Conservation (phyloP, 2,329 filamentous ascomycete genomes). For the Myrmaecium sp. region DNA sequence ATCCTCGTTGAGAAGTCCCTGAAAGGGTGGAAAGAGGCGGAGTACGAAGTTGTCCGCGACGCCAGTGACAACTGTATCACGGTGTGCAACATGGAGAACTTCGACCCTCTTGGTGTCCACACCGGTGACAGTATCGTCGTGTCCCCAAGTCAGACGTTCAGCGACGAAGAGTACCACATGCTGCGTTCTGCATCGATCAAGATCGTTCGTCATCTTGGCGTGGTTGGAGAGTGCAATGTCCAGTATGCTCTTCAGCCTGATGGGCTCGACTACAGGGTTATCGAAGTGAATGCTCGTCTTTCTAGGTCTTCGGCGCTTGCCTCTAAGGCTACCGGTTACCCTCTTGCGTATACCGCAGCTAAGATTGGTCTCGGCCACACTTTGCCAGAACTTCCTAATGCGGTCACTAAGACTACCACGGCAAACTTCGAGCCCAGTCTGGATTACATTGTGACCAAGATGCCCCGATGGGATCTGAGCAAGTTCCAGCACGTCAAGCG, state of each 20-base stretch:
- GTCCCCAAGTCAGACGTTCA: slow-evolving; percentile 88
- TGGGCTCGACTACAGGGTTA: slow-evolving; percentile 93
- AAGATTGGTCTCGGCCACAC: slow-evolving; percentile 96
- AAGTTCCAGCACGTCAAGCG: slow-evolving; percentile 99
- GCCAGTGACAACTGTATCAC: slow-evolving; percentile 98
- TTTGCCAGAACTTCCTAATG: slow-evolving; percentile 88
- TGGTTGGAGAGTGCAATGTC: slow-evolving; percentile 97
- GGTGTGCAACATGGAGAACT: slow-evolving; percentile 98
- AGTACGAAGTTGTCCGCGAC: slow-evolving; percentile 96
- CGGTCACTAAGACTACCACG: slow-evolving; percentile 95
- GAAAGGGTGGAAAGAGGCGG: slow-evolving; percentile 98
- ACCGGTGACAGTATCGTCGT: slow-evolving; percentile 98
- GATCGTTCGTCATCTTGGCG: slow-evolving; percentile 90
- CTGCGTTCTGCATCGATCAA: slow-evolving; percentile 94
- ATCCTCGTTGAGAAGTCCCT: slow-evolving; percentile 97
- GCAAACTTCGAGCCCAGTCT: slow-evolving; percentile 97
- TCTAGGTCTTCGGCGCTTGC: slow-evolving; percentile 93
- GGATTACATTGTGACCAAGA: slow-evolving; percentile 97
- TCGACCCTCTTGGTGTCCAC: slow-evolving; percentile 92
- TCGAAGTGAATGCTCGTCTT: slow-evolving; percentile 96
- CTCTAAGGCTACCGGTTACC: slow-evolving; percentile 96
- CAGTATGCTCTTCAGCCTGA: slow-evolving; percentile 95
- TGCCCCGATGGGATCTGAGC: slow-evolving; percentile 92
- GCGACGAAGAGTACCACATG: slow-evolving; percentile 99
- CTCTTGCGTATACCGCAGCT: slow-evolving; percentile 88